These are phyloP conservation scores for Phialophora macrospora DNA, from an alignment of 2,329 filamentous ascomycete genomes.

Conservation along the genomic window DNA sequence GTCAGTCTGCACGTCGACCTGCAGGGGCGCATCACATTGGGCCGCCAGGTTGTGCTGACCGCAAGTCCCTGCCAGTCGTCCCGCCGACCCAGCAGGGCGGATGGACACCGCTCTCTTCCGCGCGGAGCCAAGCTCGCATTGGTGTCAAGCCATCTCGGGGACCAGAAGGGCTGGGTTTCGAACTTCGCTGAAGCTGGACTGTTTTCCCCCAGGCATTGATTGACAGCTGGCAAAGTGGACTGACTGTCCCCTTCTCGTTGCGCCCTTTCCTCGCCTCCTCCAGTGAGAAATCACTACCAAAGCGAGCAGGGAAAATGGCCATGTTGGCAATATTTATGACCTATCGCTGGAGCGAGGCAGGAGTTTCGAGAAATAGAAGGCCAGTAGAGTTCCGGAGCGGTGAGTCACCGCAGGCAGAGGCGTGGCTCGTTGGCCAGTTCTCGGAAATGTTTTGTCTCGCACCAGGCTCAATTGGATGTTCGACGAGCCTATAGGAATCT, in stretches of 20 bases:
- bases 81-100: background rate
- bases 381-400: background rate
- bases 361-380: background rate
- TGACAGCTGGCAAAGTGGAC: background rate
- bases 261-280: background rate
- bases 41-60: background rate
- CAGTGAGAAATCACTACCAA: background rate
- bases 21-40: background rate
- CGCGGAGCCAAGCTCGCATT: background rate
- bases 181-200: background rate
- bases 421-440: background rate
- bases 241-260: background rate
- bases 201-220: background rate
- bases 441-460: background rate
- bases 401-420: background rate
- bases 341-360: background rate
- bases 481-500: background rate
- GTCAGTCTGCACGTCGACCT: background rate
- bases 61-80: background rate
- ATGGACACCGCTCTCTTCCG: background rate
- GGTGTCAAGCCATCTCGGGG: background rate
- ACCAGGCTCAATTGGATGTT: background rate
- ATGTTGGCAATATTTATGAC: background rate
- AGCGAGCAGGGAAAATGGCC: background rate
- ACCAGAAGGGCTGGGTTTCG: background rate